Evolutionary conservation across 148 eudicot genomes (phyloP), one percentile per base, ranked within the genome.

Genomic region (Polygonum maritimum): DNA sequence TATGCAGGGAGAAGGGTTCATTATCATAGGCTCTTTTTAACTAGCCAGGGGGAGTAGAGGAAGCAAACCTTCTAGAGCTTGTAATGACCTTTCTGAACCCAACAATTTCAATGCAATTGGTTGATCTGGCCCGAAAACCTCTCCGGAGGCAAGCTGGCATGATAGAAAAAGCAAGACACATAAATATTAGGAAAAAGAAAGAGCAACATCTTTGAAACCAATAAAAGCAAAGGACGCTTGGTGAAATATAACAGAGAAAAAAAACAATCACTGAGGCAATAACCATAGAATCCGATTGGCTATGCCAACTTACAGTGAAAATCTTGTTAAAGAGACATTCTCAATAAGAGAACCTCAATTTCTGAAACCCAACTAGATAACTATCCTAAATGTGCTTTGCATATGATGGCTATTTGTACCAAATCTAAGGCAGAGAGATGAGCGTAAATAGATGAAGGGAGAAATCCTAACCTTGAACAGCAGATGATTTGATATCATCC

Each of bases 401-500:
- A 62, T 12, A 57, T 57, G 57, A 57, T 57, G 19, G 12, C 11
- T 57, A 18, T 57, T 21, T 57, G 12, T 57, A 57, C 26, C 63
- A 6, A 57, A 22, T 6, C 1, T 18, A 75, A 75, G 9, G 36
- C 55, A 67, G 48, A 1, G 48, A 44, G 7, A 52, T 31, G 22
- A 31, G 19, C 70, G 58, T 5, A 16, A 73, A 73, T 62, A 8
- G 12, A 39, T 2, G 54, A 22, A 38, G 31, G 75, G 10, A 36
- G 21, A 19, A 35, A 38, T 69, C 69, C 86, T 85, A 79, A 95
- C 98, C 84, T 95, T 92, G 86, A 95, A 95, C 44, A 95, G 86
- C 19, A 95, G 87, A 83, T 95, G 98, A 79, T 95, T 95, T 14
- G 98, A 88, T 62, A 95, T 95, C 90, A 89, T 95, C 74, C 97